These are phyloP conservation scores for Vitis amurensis DNA, from an alignment of 164 flowering plant species.

Conservation along the genomic window DNA sequence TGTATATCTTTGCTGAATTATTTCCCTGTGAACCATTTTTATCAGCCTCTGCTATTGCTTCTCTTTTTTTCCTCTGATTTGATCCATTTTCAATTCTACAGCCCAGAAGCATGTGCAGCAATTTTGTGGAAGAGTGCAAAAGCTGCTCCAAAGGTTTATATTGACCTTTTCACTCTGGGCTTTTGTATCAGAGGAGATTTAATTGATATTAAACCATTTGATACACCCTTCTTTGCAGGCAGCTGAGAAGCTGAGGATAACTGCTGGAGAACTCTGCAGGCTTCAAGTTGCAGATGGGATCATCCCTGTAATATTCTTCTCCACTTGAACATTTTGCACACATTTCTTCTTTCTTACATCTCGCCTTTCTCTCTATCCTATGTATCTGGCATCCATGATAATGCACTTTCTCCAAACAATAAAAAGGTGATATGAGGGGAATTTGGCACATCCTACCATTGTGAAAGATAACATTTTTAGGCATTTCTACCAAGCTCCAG, in stretches of 20 bases:
- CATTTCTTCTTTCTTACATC: not conserved
- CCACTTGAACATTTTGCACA: not conserved
- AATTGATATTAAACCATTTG: not conserved
- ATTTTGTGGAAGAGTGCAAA: slow-evolving; percentile 88
- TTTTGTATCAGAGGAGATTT: slow-evolving; percentile 1
- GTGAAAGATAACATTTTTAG: not conserved
- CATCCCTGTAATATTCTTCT: slow-evolving; percentile 71
- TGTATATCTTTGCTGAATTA: too few relatives aligned
- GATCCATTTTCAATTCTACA: slow-evolving; percentile 20
- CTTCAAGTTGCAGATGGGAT: slow-evolving; percentile 80
- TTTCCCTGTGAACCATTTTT: not conserved
- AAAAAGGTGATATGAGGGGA: not conserved
- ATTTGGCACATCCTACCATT: not conserved
- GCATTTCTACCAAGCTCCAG: not conserved
- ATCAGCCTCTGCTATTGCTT: not conserved
- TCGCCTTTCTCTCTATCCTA: not conserved
- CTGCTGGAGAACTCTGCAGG: slow-evolving; percentile 71
- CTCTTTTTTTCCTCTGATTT: not conserved
- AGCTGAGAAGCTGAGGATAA: slow-evolving; percentile 85
- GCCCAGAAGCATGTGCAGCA: slow-evolving; percentile 99
- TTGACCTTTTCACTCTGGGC: not conserved
- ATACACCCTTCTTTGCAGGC: slow-evolving; percentile 58
- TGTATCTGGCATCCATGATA: not conserved
- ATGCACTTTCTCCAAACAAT: not conserved
- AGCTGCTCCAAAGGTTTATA: slow-evolving; percentile 85